Evolutionary conservation across 2,329 filamentous ascomycete species (phyloP), one percentile per base, ranked within the genome.

Genomic region (Pseudopyricularia cyperi): DNA sequence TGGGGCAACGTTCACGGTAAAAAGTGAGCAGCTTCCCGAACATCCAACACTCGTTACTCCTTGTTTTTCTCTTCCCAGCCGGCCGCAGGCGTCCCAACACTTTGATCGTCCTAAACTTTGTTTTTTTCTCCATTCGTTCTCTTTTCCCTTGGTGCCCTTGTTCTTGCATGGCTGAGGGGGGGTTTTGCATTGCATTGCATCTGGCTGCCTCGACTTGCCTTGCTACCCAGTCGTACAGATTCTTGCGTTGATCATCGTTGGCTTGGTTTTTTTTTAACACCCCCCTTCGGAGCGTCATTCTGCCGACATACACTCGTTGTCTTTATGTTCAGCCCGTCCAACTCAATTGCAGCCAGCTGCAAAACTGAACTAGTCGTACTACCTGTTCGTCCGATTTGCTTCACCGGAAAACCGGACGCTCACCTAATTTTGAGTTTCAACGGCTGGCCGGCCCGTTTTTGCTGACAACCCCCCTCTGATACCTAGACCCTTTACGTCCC

Each of bases 61-160:
- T n/a, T n/a, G n/a, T n/a, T n/a, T 63, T 60, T 60, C 62, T 61
- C 62, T 57, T 57, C 62, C 37, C 26, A 46, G 42, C 26, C 44
- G 75, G 76, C 70, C 75, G 75, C 76, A 73, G 76, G 76, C 76
- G 75, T 75, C 76, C 75, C 73, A n/a, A 7, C n/a, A 11, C 17
- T 68, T 51, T 42, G 34, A 48, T 52, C 51, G n/a, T 50, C 28
- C 51, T 46, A 44, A 48, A 34, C n/a, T 39, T 46, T 37, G 22
- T 24, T 30, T 30, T 48, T 35, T 35, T 28, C 15, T 35, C 24
- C 28, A 17, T 48, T 19, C 19, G 48, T 14, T 32, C 34, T 46
- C 34, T 17, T 17, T 17, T 24, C 32, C 9, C 17, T 46, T 50
- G 26, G 28, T 24, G 19, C 19, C 7, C 46, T 51, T 46, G 33